Conservation (phyloP, 2,329 filamentous ascomycete species). For the Claviceps pazoutovae region DNA sequence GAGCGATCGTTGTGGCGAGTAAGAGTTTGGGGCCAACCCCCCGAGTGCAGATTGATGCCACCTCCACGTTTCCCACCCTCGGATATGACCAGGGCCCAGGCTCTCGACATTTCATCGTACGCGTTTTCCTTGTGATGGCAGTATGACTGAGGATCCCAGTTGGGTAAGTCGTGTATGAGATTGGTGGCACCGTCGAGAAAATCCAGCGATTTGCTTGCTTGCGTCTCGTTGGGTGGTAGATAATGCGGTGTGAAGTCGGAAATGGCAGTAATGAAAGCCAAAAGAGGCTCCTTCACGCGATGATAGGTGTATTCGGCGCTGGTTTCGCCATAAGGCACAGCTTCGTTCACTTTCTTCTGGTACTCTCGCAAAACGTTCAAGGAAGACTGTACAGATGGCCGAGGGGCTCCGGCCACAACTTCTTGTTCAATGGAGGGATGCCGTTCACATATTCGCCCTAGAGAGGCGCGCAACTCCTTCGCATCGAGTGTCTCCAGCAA, state of each 20-base stretch:
- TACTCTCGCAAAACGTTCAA: conserved; percentile 73
- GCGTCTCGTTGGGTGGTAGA: conserved; percentile 76
- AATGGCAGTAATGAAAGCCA: conserved; percentile 73
- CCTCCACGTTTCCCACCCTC: conserved; percentile 85
- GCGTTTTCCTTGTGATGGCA: conserved; percentile 89
- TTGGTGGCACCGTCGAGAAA: conserved; percentile 86
- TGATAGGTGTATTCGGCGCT: conserved; percentile 92
- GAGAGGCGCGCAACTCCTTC: conserved; percentile 66
- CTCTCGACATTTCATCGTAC: conserved; percentile 89
- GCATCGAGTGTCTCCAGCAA: conserved; percentile 90
- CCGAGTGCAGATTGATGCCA: conserved; percentile 77
- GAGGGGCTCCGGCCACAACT: conserved; percentile 68
- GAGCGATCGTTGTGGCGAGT: conserved; percentile 79
- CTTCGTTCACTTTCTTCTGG: conserved; percentile 59
- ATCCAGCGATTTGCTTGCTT: conserved; percentile 67
- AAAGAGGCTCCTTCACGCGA: conserved; percentile 67
- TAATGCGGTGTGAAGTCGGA: conserved; percentile 94
- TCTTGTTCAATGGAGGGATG: conserved; percentile 78
- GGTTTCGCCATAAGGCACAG: conserved; percentile 75
- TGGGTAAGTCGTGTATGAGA: conserved; percentile 74
- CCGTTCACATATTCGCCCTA: conserved; percentile 84
- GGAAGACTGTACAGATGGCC: conserved; percentile 71
- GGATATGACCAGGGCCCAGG: conserved; percentile 82
- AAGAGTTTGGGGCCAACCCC: conserved; percentile 83
- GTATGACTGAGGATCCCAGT: conserved; percentile 81